Evolutionary conservation across 768 basidiomycete genomes (phyloP), one percentile per base, ranked within the genome.

Genomic region (Mycena vitilis): DNA sequence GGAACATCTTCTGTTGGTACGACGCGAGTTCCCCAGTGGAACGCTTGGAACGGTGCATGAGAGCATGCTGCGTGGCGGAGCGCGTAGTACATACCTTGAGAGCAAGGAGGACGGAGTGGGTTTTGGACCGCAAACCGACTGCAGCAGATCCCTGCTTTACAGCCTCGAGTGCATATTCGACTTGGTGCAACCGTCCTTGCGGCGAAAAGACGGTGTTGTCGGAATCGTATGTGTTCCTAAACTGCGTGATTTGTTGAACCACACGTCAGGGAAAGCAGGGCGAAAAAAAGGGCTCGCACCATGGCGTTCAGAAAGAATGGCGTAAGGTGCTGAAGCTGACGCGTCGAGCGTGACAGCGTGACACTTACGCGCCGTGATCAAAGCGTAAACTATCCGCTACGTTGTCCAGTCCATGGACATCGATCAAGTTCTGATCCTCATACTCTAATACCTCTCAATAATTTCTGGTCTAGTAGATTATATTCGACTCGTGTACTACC

Each of bases 141-240:
- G 95, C 96, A n/a, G 98, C 98, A 67, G 96, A 98, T 70, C 98
- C 98, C 78, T 99, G 98, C 86, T 99, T 99, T 73, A 99, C 97
- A 66, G 98, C 98, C 81, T 99, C 98, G 61, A 98, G 90, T 2
- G 98, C 96, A 88, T 99, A 98, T 81, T 98, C 96, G 73, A 98
- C 96, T 78, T 98, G 95, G 80, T 98, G 97, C 59, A 99, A 86
- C 48, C 97, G 92, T 66, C 97, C 96, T 85, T 98, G 97, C 0
- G 96, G 97, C 5, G 92, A 95, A 84, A 96, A 95, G 73, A 96
- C 96, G 49, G 96, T 98, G 82, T 98, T 98, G 82, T 99, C 97
- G 53, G 95, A 97, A 82, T 99, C 97, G 84, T 99, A 99, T 3
- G 96, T 97, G 78, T 98, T 98, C 75, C 96, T 86, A 78, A 95